Percentiles rank a stretch among this genome's conserved stretches.
Conservation (phyloP, 2,329 filamentous ascomycete genomes). For the Colletotrichum neosansevieriae region DNA sequence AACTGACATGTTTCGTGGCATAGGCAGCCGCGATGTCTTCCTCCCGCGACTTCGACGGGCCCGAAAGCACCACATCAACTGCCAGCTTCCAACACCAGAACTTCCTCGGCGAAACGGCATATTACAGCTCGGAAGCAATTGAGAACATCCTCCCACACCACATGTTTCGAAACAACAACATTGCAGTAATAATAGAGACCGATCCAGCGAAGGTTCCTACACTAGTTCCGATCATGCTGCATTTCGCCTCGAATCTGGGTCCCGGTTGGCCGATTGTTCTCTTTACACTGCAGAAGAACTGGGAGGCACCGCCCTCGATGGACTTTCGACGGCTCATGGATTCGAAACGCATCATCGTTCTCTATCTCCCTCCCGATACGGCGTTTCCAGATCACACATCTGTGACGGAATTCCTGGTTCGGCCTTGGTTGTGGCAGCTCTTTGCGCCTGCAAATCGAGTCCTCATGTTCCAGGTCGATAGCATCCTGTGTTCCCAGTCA, state of each 20-base stretch:
- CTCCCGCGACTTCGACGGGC: too few relatives aligned
- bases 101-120: neutral
- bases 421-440: slow-evolving; percentile 53
- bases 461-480: slow-evolving; percentile 55
- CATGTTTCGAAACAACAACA: slow-evolving; percentile 38
- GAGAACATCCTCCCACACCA: slow-evolving; percentile 8
- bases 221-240: slow-evolving; percentile 53
- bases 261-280: slow-evolving; percentile 59
- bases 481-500: slow-evolving; percentile 51
- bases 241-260: slow-evolving; percentile 55
- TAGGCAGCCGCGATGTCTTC: too few relatives aligned
- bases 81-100: neutral
- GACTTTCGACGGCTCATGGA: slow-evolving; percentile 49
- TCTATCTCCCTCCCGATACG: slow-evolving; percentile 51
- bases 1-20: too few relatives aligned
- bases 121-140: slow-evolving; percentile 12
- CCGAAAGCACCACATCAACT: neutral
- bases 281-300: slow-evolving; percentile 52
- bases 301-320: slow-evolving; percentile 37
- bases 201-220: slow-evolving; percentile 37
- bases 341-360: slow-evolving; percentile 50
- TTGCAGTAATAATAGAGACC: slow-evolving; percentile 54
- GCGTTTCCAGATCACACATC: slow-evolving; percentile 48
- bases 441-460: slow-evolving; percentile 49
- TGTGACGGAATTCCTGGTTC: slow-evolving; percentile 52